Evolutionary conservation across 352 stramenopile species (phyloP), one percentile per base, ranked within the genome.

Genomic region (Peronosclerospora sorghi): DNA sequence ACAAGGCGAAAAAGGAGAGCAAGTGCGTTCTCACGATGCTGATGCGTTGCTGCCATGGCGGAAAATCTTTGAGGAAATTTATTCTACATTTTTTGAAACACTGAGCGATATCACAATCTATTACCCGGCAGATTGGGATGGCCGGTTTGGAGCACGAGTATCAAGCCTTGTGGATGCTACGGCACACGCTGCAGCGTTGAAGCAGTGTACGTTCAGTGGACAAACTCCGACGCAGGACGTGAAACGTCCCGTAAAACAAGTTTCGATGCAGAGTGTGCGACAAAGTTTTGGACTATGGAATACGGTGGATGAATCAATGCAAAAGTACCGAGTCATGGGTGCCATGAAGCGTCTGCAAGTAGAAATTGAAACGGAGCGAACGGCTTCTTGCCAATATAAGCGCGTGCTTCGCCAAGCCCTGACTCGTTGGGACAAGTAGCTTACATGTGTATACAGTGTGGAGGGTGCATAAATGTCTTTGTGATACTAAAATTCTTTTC

Each of bases 321-420:
- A 56, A 46, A 41, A 61, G 43, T 59, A 62, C 23, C 55, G 48
- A 18, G 51, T 44, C 0, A 45, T 59, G 26, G 49, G 52, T 14
- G 53, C 59, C 32, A 48, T 81, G 42, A 71, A 73, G 41, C 40
- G 54, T 18, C 68, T 88, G 4, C 59, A 65, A 28, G 45, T 73
- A 1, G 65, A 77, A 41, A 79, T 86, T 32, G 52, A 70, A 13
- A 73, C 60, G 20, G 71, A 88, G 20, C 59, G 54, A 14, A 62
- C 52, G 2, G 62, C 65, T 3, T 53, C 68, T 1, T 62, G 66
- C 2, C 58, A 64, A 21, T 88, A 69, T 51, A 65, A 83, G 44
- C 68, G 68, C 34, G 73, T 82, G 56, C 58, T 88, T 7, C 66
- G 59, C 6, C 66, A 64, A 20, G 73, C 81, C 38, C 38, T 88